phyloP scores from a whole-genome alignment of 2,329 filamentous ascomycete species.

The Ascochyta clinopodiicola region DNA sequence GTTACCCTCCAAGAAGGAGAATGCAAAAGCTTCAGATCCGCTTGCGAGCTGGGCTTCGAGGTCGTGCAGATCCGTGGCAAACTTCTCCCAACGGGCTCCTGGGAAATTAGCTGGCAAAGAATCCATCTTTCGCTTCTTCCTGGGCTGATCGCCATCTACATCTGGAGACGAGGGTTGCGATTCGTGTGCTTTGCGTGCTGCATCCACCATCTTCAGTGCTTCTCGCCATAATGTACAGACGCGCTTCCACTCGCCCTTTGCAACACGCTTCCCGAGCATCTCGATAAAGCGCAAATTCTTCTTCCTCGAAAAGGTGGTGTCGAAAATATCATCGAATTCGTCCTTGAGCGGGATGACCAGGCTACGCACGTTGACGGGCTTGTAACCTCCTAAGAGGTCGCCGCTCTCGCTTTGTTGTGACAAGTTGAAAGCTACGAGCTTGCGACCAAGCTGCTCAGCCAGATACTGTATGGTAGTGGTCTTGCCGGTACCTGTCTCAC shows the following conservation, averaged over 20 bases:
- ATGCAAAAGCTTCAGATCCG: conserved; percentile 79
- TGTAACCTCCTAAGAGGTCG: conserved; percentile 95
- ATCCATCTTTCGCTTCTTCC: conserved; percentile 74
- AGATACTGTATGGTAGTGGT: conserved; percentile 95
- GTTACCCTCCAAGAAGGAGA: conserved; percentile 95
- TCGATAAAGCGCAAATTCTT: conserved; percentile 85
- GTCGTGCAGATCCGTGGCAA: conserved; percentile 74
- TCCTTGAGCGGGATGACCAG: conserved; percentile 90
- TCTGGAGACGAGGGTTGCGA: conserved; percentile 48
- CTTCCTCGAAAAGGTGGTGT: conserved; percentile 82
- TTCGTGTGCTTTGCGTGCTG: conserved; percentile 49
- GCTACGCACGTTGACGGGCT: conserved; percentile 89
- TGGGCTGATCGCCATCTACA: conserved; percentile 64
- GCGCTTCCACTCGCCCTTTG: conserved; percentile 85
- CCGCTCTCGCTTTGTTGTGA: conserved; percentile 97
- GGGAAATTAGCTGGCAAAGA: conserved; percentile 59
- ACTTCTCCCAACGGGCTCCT: conserved; percentile 79
- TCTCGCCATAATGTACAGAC: conserved; percentile 87
- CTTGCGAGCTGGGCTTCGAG: conserved; percentile 81
- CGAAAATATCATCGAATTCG: conserved; percentile 89
- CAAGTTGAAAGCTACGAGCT: conserved; percentile 89
- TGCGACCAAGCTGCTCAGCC: conserved; percentile 81
- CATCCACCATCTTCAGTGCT: conserved; percentile 83
- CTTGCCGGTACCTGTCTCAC: conserved; percentile 98
- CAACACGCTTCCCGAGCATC: conserved; percentile 78